Percentiles rank a stretch among this genome's conserved stretches.
phyloP scores from a whole-genome alignment of 2,329 filamentous ascomycete species.

The Trichoderma atroviride region DNA sequence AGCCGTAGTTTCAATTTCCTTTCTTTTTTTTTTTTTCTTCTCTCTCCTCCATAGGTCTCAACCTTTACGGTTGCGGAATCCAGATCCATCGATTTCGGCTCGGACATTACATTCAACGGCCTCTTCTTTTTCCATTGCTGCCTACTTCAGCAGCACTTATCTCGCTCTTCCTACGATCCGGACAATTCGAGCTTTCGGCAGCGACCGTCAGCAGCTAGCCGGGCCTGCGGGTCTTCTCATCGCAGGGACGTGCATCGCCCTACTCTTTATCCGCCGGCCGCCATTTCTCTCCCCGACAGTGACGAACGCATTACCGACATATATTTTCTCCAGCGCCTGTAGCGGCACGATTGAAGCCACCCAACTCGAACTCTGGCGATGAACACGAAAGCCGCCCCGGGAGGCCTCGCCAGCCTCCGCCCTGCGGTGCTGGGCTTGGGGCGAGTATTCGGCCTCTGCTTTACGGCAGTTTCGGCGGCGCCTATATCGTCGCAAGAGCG shows the following conservation, averaged over 20 bases:
- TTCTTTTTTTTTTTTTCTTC: background rate
- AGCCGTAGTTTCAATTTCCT: background rate
- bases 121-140: background rate
- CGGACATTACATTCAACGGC: background rate
- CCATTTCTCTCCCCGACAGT: background rate
- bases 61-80: conserved; percentile 13
- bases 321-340: background rate
- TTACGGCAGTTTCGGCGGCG: conserved; percentile 54
- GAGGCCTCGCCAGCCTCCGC: conserved; percentile 47
- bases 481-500: conserved; percentile 45
- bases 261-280: background rate
- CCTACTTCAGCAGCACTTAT: background rate
- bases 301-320: background rate
- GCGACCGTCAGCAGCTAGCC: conserved; percentile 11
- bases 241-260: background rate
- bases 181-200: background rate
- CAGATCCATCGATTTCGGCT: background rate
- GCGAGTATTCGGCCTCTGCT: conserved; percentile 52
- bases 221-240: conserved; percentile 10
- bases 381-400: conserved; percentile 33
- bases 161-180: background rate
- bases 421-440: conserved; percentile 55
- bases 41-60: background rate
- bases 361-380: conserved; percentile 29
- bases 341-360: background rate